phyloP scores from a whole-genome alignment of 768 basidiomycete species.

The Mycena olivaceomarginata region DNA sequence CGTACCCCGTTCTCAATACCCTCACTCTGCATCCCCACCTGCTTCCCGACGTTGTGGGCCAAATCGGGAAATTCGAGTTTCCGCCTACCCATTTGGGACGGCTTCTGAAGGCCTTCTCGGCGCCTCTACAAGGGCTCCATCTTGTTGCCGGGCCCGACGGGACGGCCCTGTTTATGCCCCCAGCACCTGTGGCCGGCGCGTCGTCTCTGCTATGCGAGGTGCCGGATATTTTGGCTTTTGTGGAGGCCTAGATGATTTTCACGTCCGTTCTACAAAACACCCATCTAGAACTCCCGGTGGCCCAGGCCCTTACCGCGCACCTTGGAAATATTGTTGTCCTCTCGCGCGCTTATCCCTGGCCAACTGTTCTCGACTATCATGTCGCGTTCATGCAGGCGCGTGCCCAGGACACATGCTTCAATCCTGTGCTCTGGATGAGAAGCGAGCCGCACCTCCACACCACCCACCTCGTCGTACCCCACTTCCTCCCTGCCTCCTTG shows the following conservation, averaged over 20 bases:
- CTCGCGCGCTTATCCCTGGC: background rate
- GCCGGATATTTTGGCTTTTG: slow-evolving; percentile 14
- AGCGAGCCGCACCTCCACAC: slow-evolving; percentile 17
- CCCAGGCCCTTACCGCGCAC: slow-evolving; percentile 1
- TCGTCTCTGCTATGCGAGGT: slow-evolving; percentile 2
- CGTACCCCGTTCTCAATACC: slow-evolving; percentile 12
- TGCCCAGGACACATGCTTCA: background rate
- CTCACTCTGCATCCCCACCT: slow-evolving; percentile 20
- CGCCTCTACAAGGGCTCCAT: background rate
- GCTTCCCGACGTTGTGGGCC: slow-evolving; percentile 8
- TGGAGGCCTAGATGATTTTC: slow-evolving; percentile 22
- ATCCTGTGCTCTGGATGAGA: background rate
- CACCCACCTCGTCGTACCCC: background rate
- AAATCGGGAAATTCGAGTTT: slow-evolving; percentile 24
- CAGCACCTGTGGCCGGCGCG: background rate
- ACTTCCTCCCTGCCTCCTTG: background rate
- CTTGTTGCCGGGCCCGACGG: background rate
- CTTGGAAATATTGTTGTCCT: background rate
- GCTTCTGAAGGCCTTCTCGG: slow-evolving; percentile 3
- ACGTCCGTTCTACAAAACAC: background rate
- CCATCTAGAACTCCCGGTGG: background rate
- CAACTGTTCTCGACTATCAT: slow-evolving; percentile 7
- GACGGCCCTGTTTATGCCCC: background rate
- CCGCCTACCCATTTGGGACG: slow-evolving; percentile 21
- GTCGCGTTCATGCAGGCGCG: slow-evolving; percentile 5